These are phyloP conservation scores for Gossypium australe DNA, from an alignment of 345 rosid species.

Conservation along the genomic window DNA sequence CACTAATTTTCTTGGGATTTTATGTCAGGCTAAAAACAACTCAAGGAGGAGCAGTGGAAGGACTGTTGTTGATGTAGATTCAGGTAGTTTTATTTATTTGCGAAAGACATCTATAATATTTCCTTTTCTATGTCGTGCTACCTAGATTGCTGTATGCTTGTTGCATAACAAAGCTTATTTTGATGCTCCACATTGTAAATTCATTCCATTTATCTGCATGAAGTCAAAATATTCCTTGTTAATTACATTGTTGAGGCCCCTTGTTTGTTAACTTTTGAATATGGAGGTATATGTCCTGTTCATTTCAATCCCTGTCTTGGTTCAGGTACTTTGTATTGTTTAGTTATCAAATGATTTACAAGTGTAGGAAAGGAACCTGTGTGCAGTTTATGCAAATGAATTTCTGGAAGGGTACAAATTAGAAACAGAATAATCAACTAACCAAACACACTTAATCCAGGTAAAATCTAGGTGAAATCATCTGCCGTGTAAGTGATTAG, in stretches of 20 bases:
- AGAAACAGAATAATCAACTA: background rate
- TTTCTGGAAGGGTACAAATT: background rate
- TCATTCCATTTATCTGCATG: background rate
- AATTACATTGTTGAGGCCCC: background rate
- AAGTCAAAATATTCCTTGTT: background rate
- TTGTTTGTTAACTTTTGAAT: background rate
- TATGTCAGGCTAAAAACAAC: conserved; percentile 67
- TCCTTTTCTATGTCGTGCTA: background rate
- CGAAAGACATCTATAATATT: background rate
- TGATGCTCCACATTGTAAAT: background rate
- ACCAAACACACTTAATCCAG: background rate
- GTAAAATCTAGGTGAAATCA: background rate
- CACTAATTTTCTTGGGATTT: conserved; percentile 15
- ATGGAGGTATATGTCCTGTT: background rate
- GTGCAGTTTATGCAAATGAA: background rate
- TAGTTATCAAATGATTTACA: background rate
- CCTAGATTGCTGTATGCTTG: background rate
- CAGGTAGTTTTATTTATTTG: too few species aligned
- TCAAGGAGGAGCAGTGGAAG: conserved; percentile 34
- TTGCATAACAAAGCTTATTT: background rate
- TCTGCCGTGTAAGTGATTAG: background rate
- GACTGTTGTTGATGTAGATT: too few species aligned
- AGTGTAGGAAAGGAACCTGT: background rate
- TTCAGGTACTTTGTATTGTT: background rate
- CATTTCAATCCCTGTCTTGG: background rate